These are phyloP conservation scores for Aristolochia californica DNA, from an alignment of 164 flowering plant species.

Conservation along the genomic window DNA sequence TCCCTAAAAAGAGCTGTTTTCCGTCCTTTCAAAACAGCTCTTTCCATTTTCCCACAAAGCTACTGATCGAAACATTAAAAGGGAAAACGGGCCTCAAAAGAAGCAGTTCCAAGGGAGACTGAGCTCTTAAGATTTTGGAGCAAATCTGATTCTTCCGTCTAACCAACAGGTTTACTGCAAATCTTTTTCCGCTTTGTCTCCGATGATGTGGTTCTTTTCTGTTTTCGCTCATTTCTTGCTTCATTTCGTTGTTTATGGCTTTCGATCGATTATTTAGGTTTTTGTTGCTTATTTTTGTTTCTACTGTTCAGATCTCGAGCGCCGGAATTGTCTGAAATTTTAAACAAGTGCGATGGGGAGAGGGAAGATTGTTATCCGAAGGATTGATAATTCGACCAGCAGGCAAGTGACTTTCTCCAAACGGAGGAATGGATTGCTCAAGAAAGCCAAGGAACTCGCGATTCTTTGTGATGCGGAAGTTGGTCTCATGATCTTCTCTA, in stretches of 20 bases:
- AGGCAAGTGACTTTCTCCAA: constrained; percentile 83
- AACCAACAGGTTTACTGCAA: not conserved
- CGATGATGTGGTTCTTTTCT: not conserved
- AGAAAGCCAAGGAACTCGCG: constrained; percentile 71
- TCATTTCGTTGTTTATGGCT: not conserved
- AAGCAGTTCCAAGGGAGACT: no score
- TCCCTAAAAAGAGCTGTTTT: not conserved
- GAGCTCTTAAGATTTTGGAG: no score
- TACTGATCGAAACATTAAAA: not conserved
- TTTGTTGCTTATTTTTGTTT: not conserved
- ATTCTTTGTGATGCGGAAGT: constrained; percentile 77
- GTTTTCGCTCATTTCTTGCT: not conserved
- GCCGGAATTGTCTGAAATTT: not conserved
- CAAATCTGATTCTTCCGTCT: not conserved
- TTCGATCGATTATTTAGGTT: not conserved
- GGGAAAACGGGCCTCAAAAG: no score
- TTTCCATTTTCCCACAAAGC: not conserved
- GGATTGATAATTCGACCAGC: constrained; percentile 65
- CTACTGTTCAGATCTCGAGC: not conserved
- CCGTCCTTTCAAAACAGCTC: no score
- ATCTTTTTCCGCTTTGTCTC: no score
- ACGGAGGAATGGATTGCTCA: constrained; percentile 58
- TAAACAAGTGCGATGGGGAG: constrained; percentile 40
- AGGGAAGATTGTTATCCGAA: constrained; percentile 65
- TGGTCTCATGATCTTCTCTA: constrained; percentile 61